Base-by-base conservation (phyloP, 345 rosid species). In the Linum trigynum region DNA sequence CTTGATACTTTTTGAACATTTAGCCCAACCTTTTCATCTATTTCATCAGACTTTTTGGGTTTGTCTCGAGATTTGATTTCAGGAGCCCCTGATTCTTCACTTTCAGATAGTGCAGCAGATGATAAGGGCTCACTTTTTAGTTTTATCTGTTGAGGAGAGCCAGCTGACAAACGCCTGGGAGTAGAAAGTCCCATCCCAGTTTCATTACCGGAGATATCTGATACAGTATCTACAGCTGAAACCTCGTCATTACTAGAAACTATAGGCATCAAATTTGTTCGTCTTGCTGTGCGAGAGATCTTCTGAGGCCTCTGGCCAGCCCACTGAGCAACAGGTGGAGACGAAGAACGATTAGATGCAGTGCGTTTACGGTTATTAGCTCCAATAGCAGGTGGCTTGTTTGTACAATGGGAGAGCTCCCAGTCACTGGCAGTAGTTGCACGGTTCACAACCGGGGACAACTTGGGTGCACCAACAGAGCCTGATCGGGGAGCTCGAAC, bases 261-360 rank as follows among this genome's bases (percentile, higher is more conserved):
- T 71, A 82, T 77, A 67, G 99, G 96, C 69, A 76, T 72, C 68
- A 88, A 70, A 74, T 80, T 90, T 53, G 92, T 83, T 73, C 99
- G 85, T 82, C 96, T 90, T 65, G 92, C 95, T 63, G 84, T 75
- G 61, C 97, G 89, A n/a, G 91, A 84, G 69, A 73, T 90, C 83
- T 94, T 94, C 75, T 79, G 92, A 53, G 88, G 96, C 72, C 97
- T 85, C 71, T 86, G 96, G 74, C 87, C 77, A 67, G 89, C 84
- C 95, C 96, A 91, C 66, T 85, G 85, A 67, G 90, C 85, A 70
- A 85, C 85, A 55, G 96, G 88, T 65, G 95, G 95, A 70, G 97
- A 85, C 61, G 97, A 85, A 68, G 97, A 84, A 62, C 71, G 82
- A 65, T 82, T 72, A 38, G 96, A 79, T 55, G 84, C 48, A 64